Conservation (phyloP, 495 filamentous ascomycete genomes). For the Lasiosphaeris hirsuta region DNA sequence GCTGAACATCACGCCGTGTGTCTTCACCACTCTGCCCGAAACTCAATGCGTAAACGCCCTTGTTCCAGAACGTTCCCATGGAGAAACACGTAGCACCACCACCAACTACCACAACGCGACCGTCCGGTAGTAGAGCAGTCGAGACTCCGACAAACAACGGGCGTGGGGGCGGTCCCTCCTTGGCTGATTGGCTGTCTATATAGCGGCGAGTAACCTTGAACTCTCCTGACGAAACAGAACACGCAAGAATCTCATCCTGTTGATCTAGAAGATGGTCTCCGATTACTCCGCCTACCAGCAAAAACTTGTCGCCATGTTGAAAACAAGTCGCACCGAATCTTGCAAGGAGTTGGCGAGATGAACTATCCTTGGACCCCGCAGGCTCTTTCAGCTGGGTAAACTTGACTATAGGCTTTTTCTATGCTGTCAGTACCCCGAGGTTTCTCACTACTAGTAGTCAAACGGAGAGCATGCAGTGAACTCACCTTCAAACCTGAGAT, state of each 20-base stretch:
- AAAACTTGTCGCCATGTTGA: slow-evolving; percentile 8
- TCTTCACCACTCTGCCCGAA: neutral
- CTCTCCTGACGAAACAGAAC: neutral
- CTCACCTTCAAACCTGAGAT: slow-evolving; percentile 20
- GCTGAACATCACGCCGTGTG: neutral
- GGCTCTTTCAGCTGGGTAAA: slow-evolving; percentile 7
- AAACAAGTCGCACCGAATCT: slow-evolving; percentile 32
- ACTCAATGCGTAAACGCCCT: slow-evolving; percentile 22
- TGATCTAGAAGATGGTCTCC: slow-evolving; percentile 31
- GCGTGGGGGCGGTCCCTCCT: slow-evolving; percentile 26
- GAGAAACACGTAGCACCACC: slow-evolving; percentile 89
- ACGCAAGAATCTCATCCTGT: slow-evolving; percentile 33
- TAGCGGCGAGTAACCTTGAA: slow-evolving; percentile 17
- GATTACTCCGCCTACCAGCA: slow-evolving; percentile 51
- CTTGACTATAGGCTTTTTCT: slow-evolving; percentile 25
- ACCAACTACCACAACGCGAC: slow-evolving; percentile 60
- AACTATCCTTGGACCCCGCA: neutral
- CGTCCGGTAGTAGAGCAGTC: slow-evolving; percentile 30
- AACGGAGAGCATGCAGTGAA: neutral
- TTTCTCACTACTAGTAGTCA: neutral
- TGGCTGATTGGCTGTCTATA: neutral
- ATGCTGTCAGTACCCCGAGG: neutral
- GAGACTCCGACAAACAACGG: slow-evolving; percentile 68
- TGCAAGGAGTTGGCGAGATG: slow-evolving; percentile 15
- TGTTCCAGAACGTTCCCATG: slow-evolving; percentile 51